These are phyloP conservation scores for Przewalskia tangutica DNA, from an alignment of 257 asterid genomes.

Conservation along the genomic window DNA sequence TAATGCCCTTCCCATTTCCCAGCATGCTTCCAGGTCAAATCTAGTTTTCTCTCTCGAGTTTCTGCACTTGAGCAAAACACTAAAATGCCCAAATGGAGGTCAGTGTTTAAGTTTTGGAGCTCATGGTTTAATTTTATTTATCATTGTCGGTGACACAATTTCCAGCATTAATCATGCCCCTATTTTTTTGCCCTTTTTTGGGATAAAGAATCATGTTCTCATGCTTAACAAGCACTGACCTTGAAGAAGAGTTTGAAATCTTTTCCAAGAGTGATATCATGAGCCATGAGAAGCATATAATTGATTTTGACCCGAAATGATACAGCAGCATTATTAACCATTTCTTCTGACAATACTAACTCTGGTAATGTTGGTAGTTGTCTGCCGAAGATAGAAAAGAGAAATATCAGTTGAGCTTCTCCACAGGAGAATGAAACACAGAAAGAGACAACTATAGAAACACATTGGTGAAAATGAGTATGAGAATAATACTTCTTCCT, in stretches of 20 bases:
- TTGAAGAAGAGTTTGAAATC: constrained; percentile 86
- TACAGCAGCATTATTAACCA: constrained; percentile 86
- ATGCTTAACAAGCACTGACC: constrained; percentile 33
- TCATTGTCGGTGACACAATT: neutral
- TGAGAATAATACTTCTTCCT: constrained; percentile 43
- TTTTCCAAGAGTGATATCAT: constrained; percentile 90
- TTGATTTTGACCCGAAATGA: constrained; percentile 88
- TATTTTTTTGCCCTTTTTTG: neutral
- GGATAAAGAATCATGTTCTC: neutral
- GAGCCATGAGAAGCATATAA: constrained; percentile 93
- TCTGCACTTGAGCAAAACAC: neutral
- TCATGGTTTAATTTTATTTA: neutral
- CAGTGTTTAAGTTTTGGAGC: neutral
- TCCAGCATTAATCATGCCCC: neutral
- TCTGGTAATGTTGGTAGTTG: constrained; percentile 65
- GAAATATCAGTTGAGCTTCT: constrained; percentile 10
- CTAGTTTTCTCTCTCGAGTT: neutral
- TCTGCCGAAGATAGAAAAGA: constrained; percentile 35
- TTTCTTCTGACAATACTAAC: constrained; percentile 86
- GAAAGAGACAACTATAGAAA: constrained; percentile 1
- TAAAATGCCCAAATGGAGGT: neutral
- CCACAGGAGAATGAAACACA: neutral
- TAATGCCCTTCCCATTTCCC: neutral
- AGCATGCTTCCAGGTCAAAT: neutral
- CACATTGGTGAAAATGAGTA: neutral